A percentile compares a stretch with the other conserved stretches of the same genome.
These are phyloP conservation scores for Gentiana straminea DNA, from an alignment of 257 asterid species.

Conservation along the genomic window DNA sequence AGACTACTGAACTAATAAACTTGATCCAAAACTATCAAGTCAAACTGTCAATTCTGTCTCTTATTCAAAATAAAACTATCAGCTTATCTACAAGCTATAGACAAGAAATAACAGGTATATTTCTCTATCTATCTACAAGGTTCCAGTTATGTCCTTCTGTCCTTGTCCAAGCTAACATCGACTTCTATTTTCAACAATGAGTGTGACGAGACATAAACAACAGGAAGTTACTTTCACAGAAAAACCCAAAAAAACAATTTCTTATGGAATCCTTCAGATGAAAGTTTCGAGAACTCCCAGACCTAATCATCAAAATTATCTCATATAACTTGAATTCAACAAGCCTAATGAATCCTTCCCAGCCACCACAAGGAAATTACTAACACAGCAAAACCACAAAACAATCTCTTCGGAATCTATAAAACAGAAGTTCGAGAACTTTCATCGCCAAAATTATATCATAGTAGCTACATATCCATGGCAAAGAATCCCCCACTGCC, in stretches of 20 bases:
- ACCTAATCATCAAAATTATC: neutral
- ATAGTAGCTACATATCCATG: too few relatives aligned
- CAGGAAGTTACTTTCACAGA: neutral
- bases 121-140: neutral
- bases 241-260: neutral
- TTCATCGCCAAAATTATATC: neutral
- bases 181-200: neutral
- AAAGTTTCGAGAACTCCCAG: neutral
- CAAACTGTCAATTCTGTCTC: too few relatives aligned
- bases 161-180: too few relatives aligned
- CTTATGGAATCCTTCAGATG: neutral
- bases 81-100: neutral
- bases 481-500: too few relatives aligned
- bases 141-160: too few relatives aligned
- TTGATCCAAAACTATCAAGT: too few relatives aligned
- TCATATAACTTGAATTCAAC: neutral
- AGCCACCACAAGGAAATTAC: too few relatives aligned
- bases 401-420: neutral
- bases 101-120: neutral
- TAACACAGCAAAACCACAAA: neutral
- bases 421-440: neutral
- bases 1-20: too few relatives aligned
- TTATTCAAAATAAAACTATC: neutral
- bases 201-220: too few relatives aligned
- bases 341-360: too few relatives aligned